phyloP scores from a whole-genome alignment of 2,329 filamentous ascomycete genomes.

The Ustilaginoidea virens region DNA sequence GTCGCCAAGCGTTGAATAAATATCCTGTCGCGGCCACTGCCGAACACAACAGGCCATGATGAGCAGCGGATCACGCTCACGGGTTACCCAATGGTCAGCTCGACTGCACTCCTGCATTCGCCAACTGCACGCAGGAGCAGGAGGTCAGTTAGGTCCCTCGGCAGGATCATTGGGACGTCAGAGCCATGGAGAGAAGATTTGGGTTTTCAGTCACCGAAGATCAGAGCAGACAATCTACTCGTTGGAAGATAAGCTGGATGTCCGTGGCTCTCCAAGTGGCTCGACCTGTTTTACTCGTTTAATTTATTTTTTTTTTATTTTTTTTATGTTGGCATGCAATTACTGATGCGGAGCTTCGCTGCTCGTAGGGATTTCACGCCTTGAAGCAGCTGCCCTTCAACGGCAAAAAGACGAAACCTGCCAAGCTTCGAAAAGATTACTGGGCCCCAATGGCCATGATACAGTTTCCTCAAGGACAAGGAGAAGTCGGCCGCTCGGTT shows the following conservation, averaged over 20 bases:
- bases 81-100: conserved; percentile 26
- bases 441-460: conserved; percentile 48
- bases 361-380: conserved; percentile 22
- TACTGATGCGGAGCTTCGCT: neutral
- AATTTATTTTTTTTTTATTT: neutral
- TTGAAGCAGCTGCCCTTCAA: conserved; percentile 47
- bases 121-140: conserved; percentile 15
- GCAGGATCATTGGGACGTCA: conserved; percentile 14
- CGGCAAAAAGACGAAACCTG: conserved; percentile 50
- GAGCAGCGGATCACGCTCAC: conserved; percentile 19
- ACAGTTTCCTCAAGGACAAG: conserved; percentile 36
- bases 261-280: conserved; percentile 19
- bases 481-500: conserved; percentile 39
- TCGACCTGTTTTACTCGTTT: no score
- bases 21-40: no score
- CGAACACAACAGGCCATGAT: conserved; percentile 15
- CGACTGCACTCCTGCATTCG: conserved; percentile 26
- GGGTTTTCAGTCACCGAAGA: conserved; percentile 35
- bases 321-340: neutral
- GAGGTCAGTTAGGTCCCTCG: conserved; percentile 9
- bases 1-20: no score
- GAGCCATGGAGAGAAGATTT: conserved; percentile 42
- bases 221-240: conserved; percentile 38
- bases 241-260: conserved; percentile 28
- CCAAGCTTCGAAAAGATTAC: conserved; percentile 50